phyloP scores from a whole-genome alignment of 176 grass and related monocot species.

The Cenchrus americanus region DNA sequence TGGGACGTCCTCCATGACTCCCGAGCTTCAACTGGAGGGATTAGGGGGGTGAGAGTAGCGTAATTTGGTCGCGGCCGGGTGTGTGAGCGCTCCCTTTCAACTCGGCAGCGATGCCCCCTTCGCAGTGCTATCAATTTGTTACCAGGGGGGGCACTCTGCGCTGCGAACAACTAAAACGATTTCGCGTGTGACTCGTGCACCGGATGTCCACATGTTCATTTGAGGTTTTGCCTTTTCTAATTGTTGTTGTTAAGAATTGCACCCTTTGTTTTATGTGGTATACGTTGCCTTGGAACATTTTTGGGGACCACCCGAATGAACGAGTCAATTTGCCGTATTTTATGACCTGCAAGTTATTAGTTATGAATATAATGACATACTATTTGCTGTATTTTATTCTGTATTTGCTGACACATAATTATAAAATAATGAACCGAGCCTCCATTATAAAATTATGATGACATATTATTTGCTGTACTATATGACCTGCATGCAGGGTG shows the following conservation, averaged over 20 bases:
- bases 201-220: background rate
- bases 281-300: background rate
- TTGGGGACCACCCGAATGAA: background rate
- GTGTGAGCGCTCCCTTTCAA: background rate
- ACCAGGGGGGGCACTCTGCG: background rate
- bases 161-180: background rate
- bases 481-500: conserved; percentile 30
- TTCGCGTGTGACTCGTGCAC: background rate
- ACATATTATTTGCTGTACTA: background rate
- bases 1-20: background rate
- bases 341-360: background rate
- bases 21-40: background rate
- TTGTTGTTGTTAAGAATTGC: background rate
- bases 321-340: background rate
- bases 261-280: background rate
- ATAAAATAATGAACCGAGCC: too few species aligned
- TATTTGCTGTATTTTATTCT: background rate
- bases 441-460: background rate
- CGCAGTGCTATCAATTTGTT: background rate
- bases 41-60: background rate
- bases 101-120: background rate
- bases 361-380: background rate
- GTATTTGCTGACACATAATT: too few species aligned
- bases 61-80: background rate
- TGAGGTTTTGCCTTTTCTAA: background rate